phyloP scores from a whole-genome alignment of 192 early-diverging fungal species.

The Coemansia sp. region DNA sequence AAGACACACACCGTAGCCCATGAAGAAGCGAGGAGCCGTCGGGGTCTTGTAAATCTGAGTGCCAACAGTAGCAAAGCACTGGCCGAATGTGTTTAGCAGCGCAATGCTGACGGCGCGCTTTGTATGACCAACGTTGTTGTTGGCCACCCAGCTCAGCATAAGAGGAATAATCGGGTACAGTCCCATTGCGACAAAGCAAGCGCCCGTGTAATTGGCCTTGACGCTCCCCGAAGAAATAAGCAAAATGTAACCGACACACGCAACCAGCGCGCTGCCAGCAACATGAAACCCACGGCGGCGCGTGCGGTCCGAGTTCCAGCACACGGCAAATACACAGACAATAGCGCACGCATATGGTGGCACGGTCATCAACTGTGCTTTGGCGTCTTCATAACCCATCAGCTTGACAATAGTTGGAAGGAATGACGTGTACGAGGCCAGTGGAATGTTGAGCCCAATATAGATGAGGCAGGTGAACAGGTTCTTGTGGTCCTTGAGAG shows the following conservation, averaged over 20 bases:
- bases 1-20: conserved; percentile 51
- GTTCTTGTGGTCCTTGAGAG: conserved; percentile 54
- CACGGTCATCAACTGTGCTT: conserved; percentile 55
- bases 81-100: conserved; percentile 64
- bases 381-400: conserved; percentile 58
- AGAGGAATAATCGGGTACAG: conserved; percentile 57
- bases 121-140: conserved; percentile 66
- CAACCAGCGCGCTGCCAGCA: conserved; percentile 26
- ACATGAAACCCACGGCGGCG: conserved; percentile 50
- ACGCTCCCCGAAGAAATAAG: conserved; percentile 33
- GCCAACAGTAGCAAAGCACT: conserved; percentile 70
- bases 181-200: conserved; percentile 50
- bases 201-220: conserved; percentile 46
- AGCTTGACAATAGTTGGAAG: conserved; percentile 68
- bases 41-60: conserved; percentile 68
- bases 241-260: conserved; percentile 44
- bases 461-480: conserved; percentile 59
- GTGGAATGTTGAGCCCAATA: conserved; percentile 62
- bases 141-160: conserved; percentile 66
- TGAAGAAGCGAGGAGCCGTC: conserved; percentile 59
- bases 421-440: conserved; percentile 65
- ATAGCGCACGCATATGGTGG: conserved; percentile 54
- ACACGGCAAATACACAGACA: conserved; percentile 36
- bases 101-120: conserved; percentile 70
- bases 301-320: conserved; percentile 53